phyloP scores from a whole-genome alignment of 176 grass and related monocot species.

The Puya raimondii region DNA sequence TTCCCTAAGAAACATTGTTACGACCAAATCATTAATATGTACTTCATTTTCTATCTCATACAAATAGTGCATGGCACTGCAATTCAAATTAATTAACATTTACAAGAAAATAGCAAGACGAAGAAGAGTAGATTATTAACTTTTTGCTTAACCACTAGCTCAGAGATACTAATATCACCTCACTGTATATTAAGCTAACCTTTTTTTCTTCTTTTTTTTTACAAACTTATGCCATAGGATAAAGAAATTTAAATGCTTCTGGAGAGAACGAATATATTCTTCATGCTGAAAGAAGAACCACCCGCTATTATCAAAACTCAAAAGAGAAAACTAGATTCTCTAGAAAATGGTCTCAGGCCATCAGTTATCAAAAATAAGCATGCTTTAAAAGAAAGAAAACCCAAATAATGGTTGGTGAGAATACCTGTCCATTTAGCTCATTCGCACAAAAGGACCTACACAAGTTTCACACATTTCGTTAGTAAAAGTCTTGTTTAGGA shows the following conservation, averaged over 20 bases:
- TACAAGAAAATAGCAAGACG: no score
- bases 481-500: constrained; percentile 7
- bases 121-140: no score
- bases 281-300: neutral
- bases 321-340: neutral
- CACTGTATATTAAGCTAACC: no score
- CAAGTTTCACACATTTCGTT: constrained; percentile 16
- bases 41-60: no score
- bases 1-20: no score
- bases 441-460: constrained; percentile 68
- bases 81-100: no score
- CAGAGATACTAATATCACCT: no score
- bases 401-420: neutral
- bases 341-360: neutral
- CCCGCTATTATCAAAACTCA: neutral
- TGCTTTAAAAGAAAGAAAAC: constrained; percentile 18
- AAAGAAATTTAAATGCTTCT: neutral
- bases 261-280: neutral
- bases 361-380: neutral
- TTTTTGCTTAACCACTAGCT: no score
- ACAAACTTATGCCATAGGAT: neutral
- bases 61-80: no score
- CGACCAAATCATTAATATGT: no score
- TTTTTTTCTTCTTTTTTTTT: no score
- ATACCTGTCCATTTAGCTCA: constrained; percentile 65